Percentiles rank a stretch among this genome's conserved stretches.
phyloP scores from a whole-genome alignment of 2,329 filamentous ascomycete genomes.

The Botrytis byssoidea region DNA sequence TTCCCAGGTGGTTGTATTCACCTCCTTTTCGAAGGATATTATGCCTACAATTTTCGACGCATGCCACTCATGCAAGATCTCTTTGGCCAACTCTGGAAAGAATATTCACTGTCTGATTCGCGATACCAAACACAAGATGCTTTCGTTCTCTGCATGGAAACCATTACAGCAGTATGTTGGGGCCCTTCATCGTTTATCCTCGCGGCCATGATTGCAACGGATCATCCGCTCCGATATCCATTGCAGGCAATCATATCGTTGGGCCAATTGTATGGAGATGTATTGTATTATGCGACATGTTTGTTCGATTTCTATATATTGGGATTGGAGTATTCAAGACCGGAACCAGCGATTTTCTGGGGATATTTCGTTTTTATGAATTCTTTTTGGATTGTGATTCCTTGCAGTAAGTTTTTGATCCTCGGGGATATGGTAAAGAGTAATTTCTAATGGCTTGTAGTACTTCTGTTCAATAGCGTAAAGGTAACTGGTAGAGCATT shows the following conservation, averaged over 20 bases:
- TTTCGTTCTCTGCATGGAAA: conserved; percentile 55
- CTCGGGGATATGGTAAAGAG: accelerated
- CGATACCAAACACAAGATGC: conserved; percentile 53
- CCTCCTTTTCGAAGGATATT: conserved; percentile 45
- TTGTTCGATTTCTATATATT: neutral
- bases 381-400: neutral
- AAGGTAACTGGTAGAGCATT: neutral
- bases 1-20: conserved; percentile 36
- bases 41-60: conserved; percentile 44
- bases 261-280: neutral
- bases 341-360: conserved; percentile 1
- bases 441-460: neutral
- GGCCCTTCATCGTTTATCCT: neutral
- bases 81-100: conserved; percentile 58
- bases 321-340: neutral
- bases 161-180: conserved; percentile 46
- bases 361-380: neutral
- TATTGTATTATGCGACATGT: neutral
- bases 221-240: neutral
- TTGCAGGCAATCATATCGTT: neutral
- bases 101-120: conserved; percentile 56
- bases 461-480: neutral
- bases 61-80: conserved; percentile 45
- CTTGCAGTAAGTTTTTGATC: neutral
- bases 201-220: neutral